phyloP scores from a whole-genome alignment of 1,139 yeast genomes.

The Pichia sp. region DNA sequence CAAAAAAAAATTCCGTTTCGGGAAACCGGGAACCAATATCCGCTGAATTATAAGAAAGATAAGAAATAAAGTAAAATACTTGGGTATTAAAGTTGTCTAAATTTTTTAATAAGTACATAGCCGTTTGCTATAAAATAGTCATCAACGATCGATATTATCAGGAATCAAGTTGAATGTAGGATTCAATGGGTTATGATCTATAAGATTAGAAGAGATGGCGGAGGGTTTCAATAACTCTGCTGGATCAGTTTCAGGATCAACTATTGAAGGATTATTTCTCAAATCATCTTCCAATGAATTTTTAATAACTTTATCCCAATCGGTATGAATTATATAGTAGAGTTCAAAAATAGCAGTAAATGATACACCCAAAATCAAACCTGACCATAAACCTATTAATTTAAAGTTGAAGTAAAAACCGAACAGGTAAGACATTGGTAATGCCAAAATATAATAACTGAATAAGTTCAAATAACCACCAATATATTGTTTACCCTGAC shows the following conservation, averaged over 20 bases:
- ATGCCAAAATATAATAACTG: constrained; percentile 50
- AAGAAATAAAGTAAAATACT: no score
- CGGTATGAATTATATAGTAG: constrained; percentile 40
- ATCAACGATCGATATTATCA: not conserved
- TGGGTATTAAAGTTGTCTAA: no score
- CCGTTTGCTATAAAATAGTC: no score
- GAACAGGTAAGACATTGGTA: constrained; percentile 49
- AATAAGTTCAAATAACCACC: constrained; percentile 55
- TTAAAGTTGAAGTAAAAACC: constrained; percentile 43
- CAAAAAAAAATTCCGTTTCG: no score
- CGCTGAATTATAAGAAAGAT: no score
- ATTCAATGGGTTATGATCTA: constrained; percentile 19
- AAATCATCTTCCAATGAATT: constrained; percentile 26
- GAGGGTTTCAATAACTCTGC: not conserved
- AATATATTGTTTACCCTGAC: constrained; percentile 61
- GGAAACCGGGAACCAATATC: no score
- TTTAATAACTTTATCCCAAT: constrained; percentile 49
- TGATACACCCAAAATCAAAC: constrained; percentile 49
- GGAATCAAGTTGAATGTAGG: constrained; percentile 15
- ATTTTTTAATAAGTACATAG: no score
- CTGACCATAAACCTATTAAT: constrained; percentile 55
- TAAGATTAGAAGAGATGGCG: not conserved
- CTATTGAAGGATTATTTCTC: not conserved
- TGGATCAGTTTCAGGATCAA: not conserved
- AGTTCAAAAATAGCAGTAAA: constrained; percentile 41